Evolutionary conservation across 306 rosid species (phyloP).

Genomic region (Hylodesmum podocarpum): DNA sequence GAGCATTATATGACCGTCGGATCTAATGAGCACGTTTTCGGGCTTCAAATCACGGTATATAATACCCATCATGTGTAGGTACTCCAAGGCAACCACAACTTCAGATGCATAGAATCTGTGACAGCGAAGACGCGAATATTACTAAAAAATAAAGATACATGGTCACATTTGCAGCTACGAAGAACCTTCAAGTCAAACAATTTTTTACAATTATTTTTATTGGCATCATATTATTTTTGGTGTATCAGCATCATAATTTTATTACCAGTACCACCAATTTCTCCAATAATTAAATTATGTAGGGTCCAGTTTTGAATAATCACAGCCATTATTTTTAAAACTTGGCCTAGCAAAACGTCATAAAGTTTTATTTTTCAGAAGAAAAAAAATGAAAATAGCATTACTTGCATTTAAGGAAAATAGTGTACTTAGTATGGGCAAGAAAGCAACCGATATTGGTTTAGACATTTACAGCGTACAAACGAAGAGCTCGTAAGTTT

Average conservation of each 20-base stretch:
- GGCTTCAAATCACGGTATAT: slow-evolving; percentile 64
- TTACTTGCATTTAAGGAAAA: no score
- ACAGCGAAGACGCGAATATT: background rate
- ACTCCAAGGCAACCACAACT: slow-evolving; percentile 53
- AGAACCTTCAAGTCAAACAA: background rate
- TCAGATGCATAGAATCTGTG: slow-evolving; percentile 55
- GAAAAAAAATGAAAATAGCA: background rate
- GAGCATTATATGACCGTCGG: slow-evolving; percentile 65
- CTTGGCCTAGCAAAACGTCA: background rate
- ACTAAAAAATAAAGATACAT: background rate
- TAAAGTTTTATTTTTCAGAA: background rate
- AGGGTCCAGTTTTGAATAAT: slow-evolving; percentile 15
- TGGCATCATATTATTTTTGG: background rate
- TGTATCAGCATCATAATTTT: background rate
- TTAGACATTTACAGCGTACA: background rate
- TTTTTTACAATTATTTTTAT: background rate
- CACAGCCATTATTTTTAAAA: background rate
- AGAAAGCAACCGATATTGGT: background rate
- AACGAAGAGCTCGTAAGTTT: background rate
- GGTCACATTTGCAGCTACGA: background rate
- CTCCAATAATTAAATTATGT: slow-evolving; percentile 7
- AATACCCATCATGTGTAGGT: slow-evolving; percentile 61
- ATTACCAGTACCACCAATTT: background rate
- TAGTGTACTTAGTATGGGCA: background rate
- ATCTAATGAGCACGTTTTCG: slow-evolving; percentile 49